Conservation (phyloP, 2,329 filamentous ascomycete species). For the Venturia effusa region DNA sequence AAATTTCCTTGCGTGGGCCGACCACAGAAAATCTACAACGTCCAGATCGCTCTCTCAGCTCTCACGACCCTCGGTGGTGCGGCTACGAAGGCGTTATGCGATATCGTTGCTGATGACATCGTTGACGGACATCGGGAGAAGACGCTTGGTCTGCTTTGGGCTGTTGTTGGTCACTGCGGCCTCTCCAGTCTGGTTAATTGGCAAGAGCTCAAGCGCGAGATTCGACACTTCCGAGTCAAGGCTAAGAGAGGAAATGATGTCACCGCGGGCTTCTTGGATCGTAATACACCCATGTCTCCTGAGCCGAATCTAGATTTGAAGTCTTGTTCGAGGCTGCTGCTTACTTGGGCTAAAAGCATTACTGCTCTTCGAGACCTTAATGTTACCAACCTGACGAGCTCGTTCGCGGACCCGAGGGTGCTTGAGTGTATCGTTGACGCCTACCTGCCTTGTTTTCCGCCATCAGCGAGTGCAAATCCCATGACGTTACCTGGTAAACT, state of each 20-base stretch:
- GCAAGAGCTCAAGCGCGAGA: constrained; percentile 42
- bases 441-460: constrained; percentile 37
- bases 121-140: constrained; percentile 55
- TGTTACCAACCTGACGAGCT: constrained; percentile 46
- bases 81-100: constrained; percentile 28
- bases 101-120: constrained; percentile 45
- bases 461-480: constrained; percentile 10
- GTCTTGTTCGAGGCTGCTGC: constrained; percentile 34
- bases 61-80: constrained; percentile 34
- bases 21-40: constrained; percentile 48
- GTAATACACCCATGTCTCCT: constrained; percentile 20
- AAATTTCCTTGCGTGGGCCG: constrained; percentile 46
- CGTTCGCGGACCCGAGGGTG: constrained; percentile 44
- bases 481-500: constrained; percentile 26
- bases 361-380: constrained; percentile 34
- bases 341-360: constrained; percentile 44
- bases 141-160: constrained; percentile 50
- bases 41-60: constrained; percentile 45
- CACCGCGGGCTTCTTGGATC: constrained; percentile 13
- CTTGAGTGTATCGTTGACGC: constrained; percentile 47
- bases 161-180: constrained; percentile 46
- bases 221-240: constrained; percentile 26
- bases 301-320: constrained; percentile 17
- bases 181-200: constrained; percentile 44
- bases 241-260: constrained; percentile 13